Conservation (phyloP, 2,329 filamentous ascomycete genomes). For the Cordyceps fumosorosea region DNA sequence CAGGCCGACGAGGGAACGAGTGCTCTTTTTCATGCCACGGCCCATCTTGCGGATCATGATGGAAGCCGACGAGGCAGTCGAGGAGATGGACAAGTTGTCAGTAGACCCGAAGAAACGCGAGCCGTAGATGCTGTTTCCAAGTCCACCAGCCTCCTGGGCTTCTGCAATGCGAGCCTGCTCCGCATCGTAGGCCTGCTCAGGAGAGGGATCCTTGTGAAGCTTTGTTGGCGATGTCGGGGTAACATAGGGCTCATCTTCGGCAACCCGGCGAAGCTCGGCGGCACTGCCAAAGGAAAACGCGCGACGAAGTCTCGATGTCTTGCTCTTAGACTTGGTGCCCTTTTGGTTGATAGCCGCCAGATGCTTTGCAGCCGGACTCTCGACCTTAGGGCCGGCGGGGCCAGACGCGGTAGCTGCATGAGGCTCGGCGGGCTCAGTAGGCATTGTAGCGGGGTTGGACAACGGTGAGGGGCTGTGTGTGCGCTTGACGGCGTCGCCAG, state of each 20-base stretch:
- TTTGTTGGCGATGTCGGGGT: constrained; percentile 39
- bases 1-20: constrained; percentile 82
- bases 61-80: constrained; percentile 81
- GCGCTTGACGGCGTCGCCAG: constrained; percentile 60
- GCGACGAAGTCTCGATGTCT: constrained; percentile 76
- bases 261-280: constrained; percentile 76
- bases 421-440: constrained; percentile 42
- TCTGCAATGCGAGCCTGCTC: constrained; percentile 89
- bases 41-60: constrained; percentile 99
- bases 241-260: constrained; percentile 44
- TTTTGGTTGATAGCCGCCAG: constrained; percentile 83
- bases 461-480: constrained; percentile 63
- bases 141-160: constrained; percentile 84
- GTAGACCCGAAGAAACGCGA: constrained; percentile 86
- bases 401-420: constrained; percentile 27
- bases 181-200: constrained; percentile 65
- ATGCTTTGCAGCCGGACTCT: constrained; percentile 74
- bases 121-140: constrained; percentile 90
- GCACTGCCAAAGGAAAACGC: constrained; percentile 97
- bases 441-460: constrained; percentile 63
- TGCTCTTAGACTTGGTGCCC: constrained; percentile 70
- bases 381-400: constrained; percentile 31
- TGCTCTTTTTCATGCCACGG: constrained; percentile 92
- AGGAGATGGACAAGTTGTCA: constrained; percentile 88
- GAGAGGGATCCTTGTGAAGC: constrained; percentile 58